Conservation (phyloP, 495 filamentous ascomycete species). For the Hypomontagnella monticulosa region DNA sequence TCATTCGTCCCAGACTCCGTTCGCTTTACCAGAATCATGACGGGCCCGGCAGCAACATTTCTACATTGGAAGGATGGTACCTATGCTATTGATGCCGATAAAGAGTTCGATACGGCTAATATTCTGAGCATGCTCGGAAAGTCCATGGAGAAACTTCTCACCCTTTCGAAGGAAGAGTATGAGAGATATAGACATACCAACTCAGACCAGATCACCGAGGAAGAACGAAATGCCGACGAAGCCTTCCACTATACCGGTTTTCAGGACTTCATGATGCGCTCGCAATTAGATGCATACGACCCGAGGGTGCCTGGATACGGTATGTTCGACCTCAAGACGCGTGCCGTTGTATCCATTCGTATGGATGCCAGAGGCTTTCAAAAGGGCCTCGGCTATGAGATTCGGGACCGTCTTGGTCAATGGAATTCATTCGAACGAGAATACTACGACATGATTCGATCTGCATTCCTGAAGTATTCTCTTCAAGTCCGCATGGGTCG, state of each 20-base stretch:
- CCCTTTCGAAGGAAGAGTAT: conserved; percentile 78
- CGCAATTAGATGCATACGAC: conserved; percentile 94
- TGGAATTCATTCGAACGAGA: conserved; percentile 95
- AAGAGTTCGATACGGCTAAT: conserved; percentile 86
- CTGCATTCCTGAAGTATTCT: conserved; percentile 96
- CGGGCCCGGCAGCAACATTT: conserved; percentile 81
- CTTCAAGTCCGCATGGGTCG: conserved; percentile 94
- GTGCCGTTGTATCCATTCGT: conserved; percentile 88
- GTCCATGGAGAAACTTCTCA: conserved; percentile 97
- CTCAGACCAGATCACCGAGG: conserved; percentile 69
- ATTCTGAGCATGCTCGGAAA: conserved; percentile 90
- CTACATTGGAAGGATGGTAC: conserved; percentile 82
- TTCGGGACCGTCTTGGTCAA: conserved; percentile 73
- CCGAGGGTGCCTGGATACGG: conserved; percentile 86
- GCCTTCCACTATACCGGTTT: conserved; percentile 87
- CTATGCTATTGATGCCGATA: conserved; percentile 98
- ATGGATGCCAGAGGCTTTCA: conserved; percentile 80
- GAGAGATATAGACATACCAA: conserved; percentile 80
- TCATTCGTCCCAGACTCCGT: conserved; percentile 66
- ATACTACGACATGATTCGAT: conserved; percentile 94
- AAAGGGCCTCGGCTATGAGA: conserved; percentile 86
- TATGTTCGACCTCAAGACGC: conserved; percentile 97
- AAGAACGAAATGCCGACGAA: conserved; percentile 72
- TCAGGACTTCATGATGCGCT: conserved; percentile 94
- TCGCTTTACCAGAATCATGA: conserved; percentile 76